Percentiles rank a stretch among this genome's conserved stretches.
Evolutionary conservation across 2,329 filamentous ascomycete genomes (phyloP).

Genomic region (Sporothrix euskadiensis): DNA sequence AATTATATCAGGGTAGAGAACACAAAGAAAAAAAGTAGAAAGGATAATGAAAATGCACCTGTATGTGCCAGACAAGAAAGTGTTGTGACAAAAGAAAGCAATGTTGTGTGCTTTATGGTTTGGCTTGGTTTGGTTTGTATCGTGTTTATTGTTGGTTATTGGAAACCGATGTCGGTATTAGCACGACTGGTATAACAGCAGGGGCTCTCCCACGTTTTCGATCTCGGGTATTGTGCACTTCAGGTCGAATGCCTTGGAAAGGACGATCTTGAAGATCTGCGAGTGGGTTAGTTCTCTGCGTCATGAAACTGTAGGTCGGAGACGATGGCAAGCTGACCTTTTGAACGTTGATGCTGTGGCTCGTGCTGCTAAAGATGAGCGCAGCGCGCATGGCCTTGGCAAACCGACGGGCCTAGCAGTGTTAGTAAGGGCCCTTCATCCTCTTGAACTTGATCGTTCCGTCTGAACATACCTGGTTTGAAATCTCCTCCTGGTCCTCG

Average conservation of each 20-base stretch:
- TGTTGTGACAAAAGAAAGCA: slow-evolving; percentile 18
- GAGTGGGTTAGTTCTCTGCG: slow-evolving; percentile 17
- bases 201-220: slow-evolving; percentile 93
- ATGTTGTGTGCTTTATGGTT: background rate
- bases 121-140: background rate
- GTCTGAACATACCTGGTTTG: slow-evolving; percentile 69
- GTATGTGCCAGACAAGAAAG: slow-evolving; percentile 15
- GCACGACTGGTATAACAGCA: slow-evolving; percentile 81
- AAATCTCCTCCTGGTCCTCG: slow-evolving; percentile 98
- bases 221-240: slow-evolving; percentile 99
- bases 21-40: slow-evolving; percentile 7
- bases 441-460: background rate
- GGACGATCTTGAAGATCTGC: slow-evolving; percentile 98
- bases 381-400: slow-evolving; percentile 98
- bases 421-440: background rate
- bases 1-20: slow-evolving; percentile 21
- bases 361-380: slow-evolving; percentile 97
- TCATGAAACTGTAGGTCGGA: too few relatives aligned
- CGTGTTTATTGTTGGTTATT: background rate
- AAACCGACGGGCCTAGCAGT: slow-evolving; percentile 79
- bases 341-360: slow-evolving; percentile 99
- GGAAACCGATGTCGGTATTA: slow-evolving; percentile 32
- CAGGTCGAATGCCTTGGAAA: slow-evolving; percentile 97
- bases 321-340: slow-evolving; percentile 60
- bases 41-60: background rate